Conservation (phyloP, 768 basidiomycete species). For the Rhizopogon salebrosus region DNA sequence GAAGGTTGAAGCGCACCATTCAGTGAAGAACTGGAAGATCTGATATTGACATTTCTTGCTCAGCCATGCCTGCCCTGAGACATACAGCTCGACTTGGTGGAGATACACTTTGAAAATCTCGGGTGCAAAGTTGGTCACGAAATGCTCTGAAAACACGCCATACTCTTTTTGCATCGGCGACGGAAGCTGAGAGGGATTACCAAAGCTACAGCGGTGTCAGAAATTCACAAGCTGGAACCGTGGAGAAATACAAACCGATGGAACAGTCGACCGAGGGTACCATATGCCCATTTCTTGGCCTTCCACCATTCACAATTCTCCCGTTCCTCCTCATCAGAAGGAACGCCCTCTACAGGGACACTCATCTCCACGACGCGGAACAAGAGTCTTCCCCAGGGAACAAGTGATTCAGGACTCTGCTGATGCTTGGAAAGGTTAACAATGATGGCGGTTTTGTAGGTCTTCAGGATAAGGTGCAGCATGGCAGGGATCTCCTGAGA, state of each 20-base stretch:
- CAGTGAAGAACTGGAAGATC: slow-evolving; percentile 80
- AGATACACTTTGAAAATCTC: slow-evolving; percentile 84
- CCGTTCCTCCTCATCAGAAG: slow-evolving; percentile 68
- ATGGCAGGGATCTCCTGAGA: slow-evolving; percentile 75
- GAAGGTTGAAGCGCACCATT: slow-evolving; percentile 55
- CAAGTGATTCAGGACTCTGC: slow-evolving; percentile 66
- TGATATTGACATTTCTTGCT: slow-evolving; percentile 81
- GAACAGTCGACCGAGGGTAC: slow-evolving; percentile 74
- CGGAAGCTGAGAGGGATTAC: slow-evolving; percentile 85
- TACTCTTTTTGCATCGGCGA: slow-evolving; percentile 67
- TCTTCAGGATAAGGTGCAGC: slow-evolving; percentile 82
- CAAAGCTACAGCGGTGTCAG: slow-evolving; percentile 46
- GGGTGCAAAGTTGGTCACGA: slow-evolving; percentile 73
- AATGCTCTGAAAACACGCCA: slow-evolving; percentile 67
- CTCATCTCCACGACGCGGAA: slow-evolving; percentile 74
- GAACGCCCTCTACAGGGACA: slow-evolving; percentile 60
- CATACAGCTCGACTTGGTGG: slow-evolving; percentile 56
- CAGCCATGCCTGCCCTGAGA: slow-evolving; percentile 73
- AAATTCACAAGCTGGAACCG: no score
- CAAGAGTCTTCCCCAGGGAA: slow-evolving; percentile 84
- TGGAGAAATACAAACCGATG: slow-evolving; percentile 42
- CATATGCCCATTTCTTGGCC: slow-evolving; percentile 90
- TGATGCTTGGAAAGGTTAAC: slow-evolving; percentile 69
- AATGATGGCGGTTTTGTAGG: slow-evolving; percentile 81
- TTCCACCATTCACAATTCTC: slow-evolving; percentile 87